phyloP scores from a whole-genome alignment of 2,329 filamentous ascomycete genomes.

The Intubia oerlemansii region DNA sequence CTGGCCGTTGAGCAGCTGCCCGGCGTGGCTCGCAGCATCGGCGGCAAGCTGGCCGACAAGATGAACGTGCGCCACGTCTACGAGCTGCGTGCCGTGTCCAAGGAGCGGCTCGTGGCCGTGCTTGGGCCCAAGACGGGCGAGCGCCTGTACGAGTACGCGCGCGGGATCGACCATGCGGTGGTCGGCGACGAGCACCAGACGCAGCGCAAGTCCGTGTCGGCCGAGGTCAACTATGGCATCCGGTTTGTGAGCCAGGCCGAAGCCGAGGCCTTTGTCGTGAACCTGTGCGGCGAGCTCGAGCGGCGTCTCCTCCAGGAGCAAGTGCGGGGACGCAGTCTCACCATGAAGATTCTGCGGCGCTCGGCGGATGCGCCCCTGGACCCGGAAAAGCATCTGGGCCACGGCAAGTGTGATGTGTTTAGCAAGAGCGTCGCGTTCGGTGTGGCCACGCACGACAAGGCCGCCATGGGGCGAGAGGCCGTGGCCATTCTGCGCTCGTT shows the following conservation, averaged over 20 bases:
- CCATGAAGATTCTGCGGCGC: slow-evolving; percentile 85
- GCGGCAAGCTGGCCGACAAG: slow-evolving; percentile 61
- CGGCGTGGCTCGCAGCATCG: slow-evolving; percentile 79
- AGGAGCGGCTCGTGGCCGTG: slow-evolving; percentile 49
- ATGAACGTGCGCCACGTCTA: slow-evolving; percentile 64
- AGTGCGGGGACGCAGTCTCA: slow-evolving; percentile 73
- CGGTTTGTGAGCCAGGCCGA: slow-evolving; percentile 83
- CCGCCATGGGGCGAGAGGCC: slow-evolving; percentile 58
- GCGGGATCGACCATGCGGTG: slow-evolving; percentile 68
- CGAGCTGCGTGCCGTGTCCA: slow-evolving; percentile 58
- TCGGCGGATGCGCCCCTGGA: slow-evolving; percentile 74
- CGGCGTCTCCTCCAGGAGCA: slow-evolving; percentile 61
- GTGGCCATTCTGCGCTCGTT: slow-evolving; percentile 66
- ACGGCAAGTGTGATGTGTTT: slow-evolving; percentile 86
- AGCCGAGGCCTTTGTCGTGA: slow-evolving; percentile 76
- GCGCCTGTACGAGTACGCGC: slow-evolving; percentile 74
- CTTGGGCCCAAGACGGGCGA: slow-evolving; percentile 86
- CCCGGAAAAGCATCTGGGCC: slow-evolving; percentile 79
- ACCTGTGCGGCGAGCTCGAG: slow-evolving; percentile 67
- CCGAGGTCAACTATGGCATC: slow-evolving; percentile 96
- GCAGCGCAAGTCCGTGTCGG: slow-evolving; percentile 81
- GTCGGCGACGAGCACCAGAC: slow-evolving; percentile 56
- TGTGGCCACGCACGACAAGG: slow-evolving; percentile 57
- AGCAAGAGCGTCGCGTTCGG: slow-evolving; percentile 75
- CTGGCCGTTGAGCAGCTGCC: slow-evolving; percentile 66